Evolutionary conservation across 495 filamentous ascomycete genomes (phyloP), one percentile per base, ranked within the genome.

Genomic region (Glutinoglossum americanum): DNA sequence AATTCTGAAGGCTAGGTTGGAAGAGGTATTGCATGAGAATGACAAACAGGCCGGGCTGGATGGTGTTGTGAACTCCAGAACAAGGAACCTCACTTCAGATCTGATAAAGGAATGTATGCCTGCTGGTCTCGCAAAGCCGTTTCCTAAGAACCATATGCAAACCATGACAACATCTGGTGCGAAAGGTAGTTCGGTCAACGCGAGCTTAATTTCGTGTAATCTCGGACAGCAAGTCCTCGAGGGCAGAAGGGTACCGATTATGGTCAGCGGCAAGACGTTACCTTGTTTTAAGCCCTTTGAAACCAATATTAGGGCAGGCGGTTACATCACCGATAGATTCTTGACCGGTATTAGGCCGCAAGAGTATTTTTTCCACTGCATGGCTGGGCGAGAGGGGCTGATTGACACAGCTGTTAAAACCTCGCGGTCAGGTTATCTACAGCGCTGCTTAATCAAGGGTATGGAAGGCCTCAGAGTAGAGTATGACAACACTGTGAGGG

Each of bases 331-430:
- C 33, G 82, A 94, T 68, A 89, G 93, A 66, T 99, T 97, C 78
- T 86, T 99, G 77, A 97, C 93, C 17, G 93, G 93, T 57, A 85
- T 99, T 58, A 81, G 90, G 58, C 93, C 93, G 27, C 93, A 99
- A 67, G 93, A 97, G 67, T 97, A 93, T 69, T 99, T 87, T 70
- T 99, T 99, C 78, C 93, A 99, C 79, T 86, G 90, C 66, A 99
- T 99, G 93, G 90, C 90, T 63, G 93, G 93, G 66, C 80, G 93
- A 70, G 93, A 99, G 74, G 93, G 93, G 73, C 74, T 99, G 63
- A 97, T 99, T 70, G 93, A 99, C 77, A 99, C 93, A 44, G 93
- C 93, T 58, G 93, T 99, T 63, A 99, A 99, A 73, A 99, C 93
- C 4, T 90, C 89, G 39, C 79, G 90, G 62, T 96, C 89, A 39